Evolutionary conservation across 176 grass and related monocot species (phyloP), one percentile per base, ranked within the genome.

Genomic region (Paspalum notatum): DNA sequence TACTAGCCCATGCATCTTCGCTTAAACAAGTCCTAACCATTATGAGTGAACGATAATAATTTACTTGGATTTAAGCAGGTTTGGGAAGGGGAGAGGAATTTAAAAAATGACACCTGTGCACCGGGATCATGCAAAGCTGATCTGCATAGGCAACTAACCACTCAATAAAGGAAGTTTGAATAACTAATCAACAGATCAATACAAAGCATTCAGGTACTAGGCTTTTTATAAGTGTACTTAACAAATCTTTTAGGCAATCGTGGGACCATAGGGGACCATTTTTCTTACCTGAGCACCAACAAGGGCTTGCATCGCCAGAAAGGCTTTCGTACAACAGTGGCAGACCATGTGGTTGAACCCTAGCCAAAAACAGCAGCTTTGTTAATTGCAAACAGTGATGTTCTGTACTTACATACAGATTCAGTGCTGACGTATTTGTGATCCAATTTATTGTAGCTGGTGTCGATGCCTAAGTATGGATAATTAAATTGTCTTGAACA

Each of bases 321-420:
- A 72, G 26, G 74, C 80, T 72, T 10, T 57, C 39, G 66, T 87
- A 63, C 73, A 49, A 74, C 60, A 79, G 80, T 79, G 12, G 5
- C 51, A 18, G 60, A 74, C 2, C 60, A 84, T 68, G 67, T 79
- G 86, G 80, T 21, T 51, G 59, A 88, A 79, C 59, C 74, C 8
- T 74, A 67, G 57, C 86, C 74, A 59, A 65, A 78, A 59, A 78
- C 50, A 13, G 48, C 58, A 57, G 11, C 60, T 58, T 88, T 83
- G 80, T 83, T 73, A 83, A 73, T 72, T 82, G 56, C 38, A 32
- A 47, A 39, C 8, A 64, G 84, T 46, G 25, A 43, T 56, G 83
- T 24, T 32, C 47, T 62, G 26, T 12, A 70, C 47, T 78, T 44
- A 63, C 37, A 56, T 45, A 79, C 47, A 54, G 21, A 56, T 45